Evolutionary conservation across 2,329 filamentous ascomycete species (phyloP).

Genomic region (Calonectria henricotiae): DNA sequence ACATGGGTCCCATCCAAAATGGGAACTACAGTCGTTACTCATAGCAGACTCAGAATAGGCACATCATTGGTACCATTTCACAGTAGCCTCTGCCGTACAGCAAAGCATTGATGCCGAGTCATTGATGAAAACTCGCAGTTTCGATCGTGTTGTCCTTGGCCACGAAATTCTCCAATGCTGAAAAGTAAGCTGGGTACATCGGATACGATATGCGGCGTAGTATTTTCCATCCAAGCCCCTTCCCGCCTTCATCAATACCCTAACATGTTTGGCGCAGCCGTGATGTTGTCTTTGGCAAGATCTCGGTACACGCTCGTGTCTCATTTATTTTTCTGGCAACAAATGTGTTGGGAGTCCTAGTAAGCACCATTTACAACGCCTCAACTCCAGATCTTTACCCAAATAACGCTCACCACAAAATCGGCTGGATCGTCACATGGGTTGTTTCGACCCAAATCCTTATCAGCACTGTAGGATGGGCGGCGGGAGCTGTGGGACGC

Average conservation of each 20-base stretch:
- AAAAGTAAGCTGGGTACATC: background rate
- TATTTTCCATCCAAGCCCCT: background rate
- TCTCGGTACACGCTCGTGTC: conserved; percentile 81
- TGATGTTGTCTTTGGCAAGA: conserved; percentile 88
- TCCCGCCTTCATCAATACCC: conserved; percentile 10
- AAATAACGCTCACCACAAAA: conserved; percentile 89
- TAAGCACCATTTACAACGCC: conserved; percentile 82
- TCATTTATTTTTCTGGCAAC: conserved; percentile 76
- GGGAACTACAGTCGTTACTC: background rate
- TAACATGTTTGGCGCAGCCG: conserved; percentile 67
- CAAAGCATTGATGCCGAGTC: background rate
- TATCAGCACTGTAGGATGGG: conserved; percentile 76
- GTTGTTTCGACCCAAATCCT: conserved; percentile 80
- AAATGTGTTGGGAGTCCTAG: conserved; percentile 76
- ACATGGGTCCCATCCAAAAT: conserved; percentile 14
- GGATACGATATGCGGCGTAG: background rate
- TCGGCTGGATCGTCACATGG: conserved; percentile 88
- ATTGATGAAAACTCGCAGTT: background rate
- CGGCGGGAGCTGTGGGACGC: conserved; percentile 59
- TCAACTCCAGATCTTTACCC: conserved; percentile 89
- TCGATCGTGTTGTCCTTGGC: background rate
- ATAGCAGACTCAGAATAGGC: background rate
- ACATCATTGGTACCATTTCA: background rate
- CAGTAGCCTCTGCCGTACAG: too few species aligned
- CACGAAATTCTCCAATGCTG: background rate